phyloP scores from a whole-genome alignment of 768 basidiomycete species.

The Neoboletus brunneissimus region DNA sequence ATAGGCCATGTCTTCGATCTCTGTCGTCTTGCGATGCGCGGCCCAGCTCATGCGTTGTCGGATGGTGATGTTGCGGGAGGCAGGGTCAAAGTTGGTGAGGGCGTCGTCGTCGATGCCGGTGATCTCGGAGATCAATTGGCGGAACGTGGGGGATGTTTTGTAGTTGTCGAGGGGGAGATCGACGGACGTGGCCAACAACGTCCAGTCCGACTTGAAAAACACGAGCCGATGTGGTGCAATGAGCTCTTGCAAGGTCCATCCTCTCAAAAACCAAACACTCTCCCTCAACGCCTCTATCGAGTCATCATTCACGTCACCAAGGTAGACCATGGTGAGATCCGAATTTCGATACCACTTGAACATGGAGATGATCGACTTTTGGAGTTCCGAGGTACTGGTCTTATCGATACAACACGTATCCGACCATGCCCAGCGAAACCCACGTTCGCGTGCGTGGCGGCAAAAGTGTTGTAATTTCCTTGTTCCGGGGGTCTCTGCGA shows the following conservation, averaged over 20 bases:
- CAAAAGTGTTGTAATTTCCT: conserved; percentile 21
- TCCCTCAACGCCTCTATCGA: conserved; percentile 13
- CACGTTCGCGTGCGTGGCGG: conserved; percentile 14
- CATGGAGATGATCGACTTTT: conserved; percentile 32
- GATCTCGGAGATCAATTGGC: conserved; percentile 12
- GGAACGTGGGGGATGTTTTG: conserved; percentile 14
- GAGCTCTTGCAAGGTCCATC: conserved; percentile 29
- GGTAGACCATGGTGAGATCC: conserved; percentile 24
- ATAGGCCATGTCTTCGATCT: conserved; percentile 30
- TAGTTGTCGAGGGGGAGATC: conserved; percentile 19
- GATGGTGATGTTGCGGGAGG: conserved; percentile 12
- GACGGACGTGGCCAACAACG: conserved; percentile 8
- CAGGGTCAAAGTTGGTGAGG: conserved; percentile 18
- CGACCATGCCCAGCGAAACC: conserved; percentile 27
- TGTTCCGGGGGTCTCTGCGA: conserved; percentile 10
- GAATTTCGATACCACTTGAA: conserved; percentile 30
- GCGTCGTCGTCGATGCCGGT: conserved; percentile 18
- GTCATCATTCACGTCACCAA: conserved; percentile 17
- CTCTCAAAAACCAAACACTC: conserved; percentile 26
- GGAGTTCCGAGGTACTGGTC: conserved; percentile 26
- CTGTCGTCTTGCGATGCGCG: conserved; percentile 27
- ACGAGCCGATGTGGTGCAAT: conserved; percentile 23
- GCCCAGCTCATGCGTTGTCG: conserved; percentile 30
- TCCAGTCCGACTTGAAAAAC: conserved; percentile 28
- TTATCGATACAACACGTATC: conserved; percentile 33